Evolutionary conservation across 768 basidiomycete species (phyloP).

Genomic region (Mycena metata): DNA sequence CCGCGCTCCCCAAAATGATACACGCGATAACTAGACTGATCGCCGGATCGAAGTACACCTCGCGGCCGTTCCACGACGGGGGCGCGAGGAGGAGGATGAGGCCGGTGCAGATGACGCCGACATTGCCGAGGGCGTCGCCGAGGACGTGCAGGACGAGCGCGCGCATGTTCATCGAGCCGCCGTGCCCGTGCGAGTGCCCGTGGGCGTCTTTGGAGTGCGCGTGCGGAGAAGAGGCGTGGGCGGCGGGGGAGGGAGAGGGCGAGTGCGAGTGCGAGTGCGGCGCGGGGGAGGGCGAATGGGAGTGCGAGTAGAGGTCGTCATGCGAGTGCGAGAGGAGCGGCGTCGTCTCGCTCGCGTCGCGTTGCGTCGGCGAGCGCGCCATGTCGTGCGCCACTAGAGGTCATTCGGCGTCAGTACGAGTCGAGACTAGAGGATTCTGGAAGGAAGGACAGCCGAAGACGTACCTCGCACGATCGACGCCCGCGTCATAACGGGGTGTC

Average conservation of each 20-base stretch:
- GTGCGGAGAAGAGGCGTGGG: too few relatives aligned
- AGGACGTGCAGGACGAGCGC: conserved; percentile 94
- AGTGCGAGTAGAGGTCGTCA: neutral
- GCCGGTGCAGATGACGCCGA: too few relatives aligned
- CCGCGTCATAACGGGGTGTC: conserved; percentile 33
- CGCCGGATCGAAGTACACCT: too few relatives aligned
- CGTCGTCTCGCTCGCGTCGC: conserved; percentile 30
- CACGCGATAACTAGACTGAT: too few relatives aligned
- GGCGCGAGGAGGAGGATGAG: too few relatives aligned
- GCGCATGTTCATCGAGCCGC: conserved; percentile 96
- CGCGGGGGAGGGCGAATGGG: conserved; percentile 38
- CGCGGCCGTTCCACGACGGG: too few relatives aligned
- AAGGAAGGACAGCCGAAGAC: conserved; percentile 78
- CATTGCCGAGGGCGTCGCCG: too few relatives aligned
- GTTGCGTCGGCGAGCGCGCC: conserved; percentile 51
- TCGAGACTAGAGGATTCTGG: too few relatives aligned
- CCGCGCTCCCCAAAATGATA: too few relatives aligned
- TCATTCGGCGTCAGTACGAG: too few relatives aligned
- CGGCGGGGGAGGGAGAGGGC: conserved; percentile 32
- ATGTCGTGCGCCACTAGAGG: too few relatives aligned
- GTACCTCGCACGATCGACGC: conserved; percentile 52
- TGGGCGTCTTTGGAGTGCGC: conserved; percentile 33
- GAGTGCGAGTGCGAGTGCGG: too few relatives aligned
- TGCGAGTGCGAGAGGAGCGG: conserved; percentile 36
- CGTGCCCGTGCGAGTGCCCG: conserved; percentile 55